Evolutionary conservation across 495 filamentous ascomycete genomes (phyloP).

Genomic region (Hamigera avellanea): DNA sequence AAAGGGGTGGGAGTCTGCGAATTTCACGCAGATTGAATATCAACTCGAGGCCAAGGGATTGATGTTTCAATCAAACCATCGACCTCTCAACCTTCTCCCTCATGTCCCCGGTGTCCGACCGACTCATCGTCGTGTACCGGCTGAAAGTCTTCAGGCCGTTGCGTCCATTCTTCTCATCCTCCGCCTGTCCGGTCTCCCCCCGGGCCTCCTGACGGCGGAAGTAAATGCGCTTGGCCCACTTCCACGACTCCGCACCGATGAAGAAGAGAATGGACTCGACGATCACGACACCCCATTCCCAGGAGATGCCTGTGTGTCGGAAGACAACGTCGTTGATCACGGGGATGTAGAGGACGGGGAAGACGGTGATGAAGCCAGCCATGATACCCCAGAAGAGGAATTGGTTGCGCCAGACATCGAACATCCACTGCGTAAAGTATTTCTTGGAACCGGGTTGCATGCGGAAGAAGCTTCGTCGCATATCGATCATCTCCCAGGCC

Average conservation of each 20-base stretch:
- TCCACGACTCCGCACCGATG: conserved; percentile 53
- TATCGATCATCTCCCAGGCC: conserved; percentile 62
- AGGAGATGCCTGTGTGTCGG: conserved; percentile 56
- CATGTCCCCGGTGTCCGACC: conserved; percentile 23
- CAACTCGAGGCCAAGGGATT: too few relatives aligned
- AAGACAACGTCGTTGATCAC: conserved; percentile 59
- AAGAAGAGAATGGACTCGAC: conserved; percentile 51
- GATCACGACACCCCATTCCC: conserved; percentile 62
- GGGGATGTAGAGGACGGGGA: conserved; percentile 62
- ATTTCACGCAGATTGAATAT: too few relatives aligned
- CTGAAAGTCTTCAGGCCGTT: conserved; percentile 23
- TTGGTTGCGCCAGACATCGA: conserved; percentile 58
- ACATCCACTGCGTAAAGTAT: conserved; percentile 44
- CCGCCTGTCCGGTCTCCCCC: conserved; percentile 6
- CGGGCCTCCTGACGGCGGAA: conserved; percentile 30
- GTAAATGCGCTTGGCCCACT: conserved; percentile 48
- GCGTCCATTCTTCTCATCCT: too few relatives aligned
- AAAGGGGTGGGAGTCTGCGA: too few relatives aligned
- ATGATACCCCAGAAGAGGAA: conserved; percentile 62
- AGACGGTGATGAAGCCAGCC: conserved; percentile 56
- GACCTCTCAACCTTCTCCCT: conserved; percentile 22
- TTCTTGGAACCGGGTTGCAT: conserved; percentile 46
- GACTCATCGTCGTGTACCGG: conserved; percentile 27
- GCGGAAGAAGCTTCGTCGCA: conserved; percentile 56
- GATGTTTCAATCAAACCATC: too few relatives aligned